Evolutionary conservation across 129 eudicot genomes (phyloP).

Genomic region (Chrysanthemum lavandulifolium): DNA sequence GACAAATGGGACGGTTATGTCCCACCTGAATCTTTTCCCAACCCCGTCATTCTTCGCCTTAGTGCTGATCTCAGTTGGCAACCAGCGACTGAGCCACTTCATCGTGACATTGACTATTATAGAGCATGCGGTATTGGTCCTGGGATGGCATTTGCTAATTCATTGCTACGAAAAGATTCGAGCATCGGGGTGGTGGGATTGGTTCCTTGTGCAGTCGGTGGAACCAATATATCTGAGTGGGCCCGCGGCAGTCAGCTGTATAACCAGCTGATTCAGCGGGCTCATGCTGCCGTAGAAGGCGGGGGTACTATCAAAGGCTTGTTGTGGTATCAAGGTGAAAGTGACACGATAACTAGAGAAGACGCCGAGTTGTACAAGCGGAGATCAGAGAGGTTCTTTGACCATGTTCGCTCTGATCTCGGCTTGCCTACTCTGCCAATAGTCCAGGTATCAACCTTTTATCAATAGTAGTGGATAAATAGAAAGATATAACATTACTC

Average conservation of each 20-base stretch:
- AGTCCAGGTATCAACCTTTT: conserved; percentile 38
- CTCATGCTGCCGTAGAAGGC: conserved; percentile 40
- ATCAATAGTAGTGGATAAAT: too few species aligned
- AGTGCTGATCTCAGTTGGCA: conserved; percentile 44
- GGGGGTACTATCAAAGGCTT: conserved; percentile 53
- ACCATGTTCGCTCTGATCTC: conserved; percentile 47
- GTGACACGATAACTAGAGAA: conserved; percentile 43
- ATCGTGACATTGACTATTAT: conserved; percentile 48
- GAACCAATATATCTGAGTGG: conserved; percentile 72
- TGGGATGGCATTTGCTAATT: conserved; percentile 56
- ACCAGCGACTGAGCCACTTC: conserved; percentile 54
- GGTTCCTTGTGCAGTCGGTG: conserved; percentile 75
- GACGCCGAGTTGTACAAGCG: conserved; percentile 52
- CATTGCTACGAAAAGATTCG: conserved; percentile 30
- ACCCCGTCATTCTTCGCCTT: conserved; percentile 42
- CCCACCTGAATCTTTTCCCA: conserved; percentile 43
- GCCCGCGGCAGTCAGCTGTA: conserved; percentile 51
- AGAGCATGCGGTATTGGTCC: conserved; percentile 65
- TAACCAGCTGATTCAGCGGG: conserved; percentile 43
- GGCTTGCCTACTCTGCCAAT: conserved; percentile 49
- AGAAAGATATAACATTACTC: too few species aligned
- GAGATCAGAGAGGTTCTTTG: conserved; percentile 46
- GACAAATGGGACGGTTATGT: conserved; percentile 54
- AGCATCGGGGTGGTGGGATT: conserved; percentile 44
- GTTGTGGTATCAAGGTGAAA: conserved; percentile 78